Conservation (phyloP, 176 grass and related monocot species). For the Stipa capillata region DNA sequence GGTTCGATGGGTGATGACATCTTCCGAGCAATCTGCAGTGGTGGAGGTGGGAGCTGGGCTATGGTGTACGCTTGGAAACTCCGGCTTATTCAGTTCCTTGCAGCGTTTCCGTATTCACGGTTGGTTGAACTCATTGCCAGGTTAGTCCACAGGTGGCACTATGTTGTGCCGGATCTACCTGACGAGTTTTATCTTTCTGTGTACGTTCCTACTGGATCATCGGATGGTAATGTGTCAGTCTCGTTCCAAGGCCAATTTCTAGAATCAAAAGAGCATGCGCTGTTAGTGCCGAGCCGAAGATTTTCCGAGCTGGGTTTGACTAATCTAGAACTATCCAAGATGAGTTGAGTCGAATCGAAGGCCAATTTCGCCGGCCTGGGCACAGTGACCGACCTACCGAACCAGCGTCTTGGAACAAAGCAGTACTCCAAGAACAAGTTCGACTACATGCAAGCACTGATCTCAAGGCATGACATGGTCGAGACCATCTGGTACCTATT, state of each 20-base stretch:
- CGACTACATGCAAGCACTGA: conserved; percentile 38
- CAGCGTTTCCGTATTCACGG: conserved; percentile 26
- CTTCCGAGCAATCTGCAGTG: conserved; percentile 67
- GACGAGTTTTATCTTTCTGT: conserved; percentile 56
- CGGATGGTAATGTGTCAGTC: conserved; percentile 10
- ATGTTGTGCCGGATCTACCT: conserved; percentile 29
- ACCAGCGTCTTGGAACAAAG: not conserved
- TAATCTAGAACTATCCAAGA: conserved; percentile 14
- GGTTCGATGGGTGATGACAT: conserved; percentile 42
- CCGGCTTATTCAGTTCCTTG: conserved; percentile 37
- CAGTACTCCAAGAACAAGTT: conserved; percentile 51
- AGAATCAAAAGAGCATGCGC: not conserved
- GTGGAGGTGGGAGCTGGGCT: conserved; percentile 72
- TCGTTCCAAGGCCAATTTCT: conserved; percentile 43
- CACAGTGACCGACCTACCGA: not conserved
- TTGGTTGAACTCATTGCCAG: not conserved
- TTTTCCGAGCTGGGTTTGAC: conserved; percentile 38
- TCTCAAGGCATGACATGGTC: not conserved
- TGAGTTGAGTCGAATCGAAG: conserved; percentile 61
- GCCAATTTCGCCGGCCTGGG: conserved; percentile 20
- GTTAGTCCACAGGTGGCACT: conserved; percentile 51
- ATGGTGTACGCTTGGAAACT: conserved; percentile 79
- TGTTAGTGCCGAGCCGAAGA: conserved; percentile 1
- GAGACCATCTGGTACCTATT: conserved; percentile 20
- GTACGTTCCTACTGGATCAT: not conserved